Conservation (phyloP, 768 basidiomycete species). For the Pleurotus tuoliensis region DNA sequence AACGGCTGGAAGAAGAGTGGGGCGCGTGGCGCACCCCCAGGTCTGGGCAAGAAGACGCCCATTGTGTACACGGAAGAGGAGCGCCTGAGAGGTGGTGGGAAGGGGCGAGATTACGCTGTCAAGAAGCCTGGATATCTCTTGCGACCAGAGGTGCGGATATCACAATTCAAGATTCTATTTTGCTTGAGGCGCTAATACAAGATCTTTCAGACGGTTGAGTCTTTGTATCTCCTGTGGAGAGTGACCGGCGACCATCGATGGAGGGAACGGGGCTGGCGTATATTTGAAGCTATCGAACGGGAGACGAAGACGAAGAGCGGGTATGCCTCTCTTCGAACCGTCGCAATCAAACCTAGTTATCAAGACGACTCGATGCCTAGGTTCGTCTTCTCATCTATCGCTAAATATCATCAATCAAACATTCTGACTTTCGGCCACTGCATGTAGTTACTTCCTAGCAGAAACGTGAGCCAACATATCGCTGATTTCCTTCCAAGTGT, state of each 20-base stretch:
- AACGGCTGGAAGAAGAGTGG: constrained; percentile 46
- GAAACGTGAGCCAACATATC: constrained; percentile 34
- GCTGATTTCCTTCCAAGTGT: neutral
- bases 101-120: constrained; percentile 53
- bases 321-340: constrained; percentile 48
- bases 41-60: constrained; percentile 40
- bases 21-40: constrained; percentile 46
- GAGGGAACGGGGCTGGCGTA: constrained; percentile 68
- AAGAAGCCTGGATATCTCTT: constrained; percentile 48
- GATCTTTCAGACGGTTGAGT: constrained; percentile 59
- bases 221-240: constrained; percentile 70
- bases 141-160: constrained; percentile 57
- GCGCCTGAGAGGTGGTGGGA: constrained; percentile 18
- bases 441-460: constrained; percentile 42
- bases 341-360: constrained; percentile 34
- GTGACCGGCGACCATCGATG: constrained; percentile 64
- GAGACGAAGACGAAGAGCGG: constrained; percentile 55
- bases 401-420: neutral
- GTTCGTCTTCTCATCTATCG: constrained; percentile 31
- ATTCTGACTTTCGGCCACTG: neutral
- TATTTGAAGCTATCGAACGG: constrained; percentile 64
- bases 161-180: constrained; percentile 14
- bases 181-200: neutral
- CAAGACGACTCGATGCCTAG: constrained; percentile 70
- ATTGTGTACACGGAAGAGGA: constrained; percentile 30